Evolutionary conservation across 2,329 filamentous ascomycete species (phyloP), one percentile per base, ranked within the genome.

Genomic region (Ophiostoma australiae): DNA sequence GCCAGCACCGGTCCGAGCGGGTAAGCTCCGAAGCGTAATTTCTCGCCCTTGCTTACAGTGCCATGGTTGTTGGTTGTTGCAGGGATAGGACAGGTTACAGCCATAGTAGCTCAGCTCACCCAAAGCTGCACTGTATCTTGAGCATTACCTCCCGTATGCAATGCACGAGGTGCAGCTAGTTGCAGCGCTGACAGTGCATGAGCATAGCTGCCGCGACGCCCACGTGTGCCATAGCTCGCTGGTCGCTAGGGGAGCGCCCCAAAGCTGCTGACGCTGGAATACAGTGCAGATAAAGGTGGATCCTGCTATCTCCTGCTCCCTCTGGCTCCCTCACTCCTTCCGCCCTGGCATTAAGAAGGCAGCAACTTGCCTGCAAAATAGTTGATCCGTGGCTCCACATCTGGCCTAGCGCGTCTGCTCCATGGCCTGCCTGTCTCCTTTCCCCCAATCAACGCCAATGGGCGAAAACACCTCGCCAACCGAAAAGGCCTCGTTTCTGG

Each of bases 401-500:
- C 23, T 7, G 27, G 31, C 35, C 66, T 70, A 68, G 70, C 67
- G 68, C 58, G 68, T 58, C 31, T 33, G 39, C 37, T 39, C 41
- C 69, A 65, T 52, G 52, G 65, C 61, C 68, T 70, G 33, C 39
- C 67, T 69, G 33, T 63, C 73, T 70, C 70, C 65, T 70, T 70
- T 66, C 72, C 73, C 74, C 74, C 76, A 76, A 66, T 66, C 63
- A 75, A 73, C 72, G 73, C 75, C 75, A 75, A 76, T 67, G 67
- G 76, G 75, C 75, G 76, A 77, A 78, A 79, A 78, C 77, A 78
- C 77, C 77, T 78, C 76, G 74, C 74, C 74, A 73, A 74, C 72
- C 68, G 67, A 74, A 74, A 74, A 74, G 73, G 72, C 73, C 73
- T 74, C 73, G 73, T 73, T 72, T 73, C 67, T 71, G 33, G 65